Conservation (phyloP, 768 basidiomycete genomes). For the Basidioascus undulatus region DNA sequence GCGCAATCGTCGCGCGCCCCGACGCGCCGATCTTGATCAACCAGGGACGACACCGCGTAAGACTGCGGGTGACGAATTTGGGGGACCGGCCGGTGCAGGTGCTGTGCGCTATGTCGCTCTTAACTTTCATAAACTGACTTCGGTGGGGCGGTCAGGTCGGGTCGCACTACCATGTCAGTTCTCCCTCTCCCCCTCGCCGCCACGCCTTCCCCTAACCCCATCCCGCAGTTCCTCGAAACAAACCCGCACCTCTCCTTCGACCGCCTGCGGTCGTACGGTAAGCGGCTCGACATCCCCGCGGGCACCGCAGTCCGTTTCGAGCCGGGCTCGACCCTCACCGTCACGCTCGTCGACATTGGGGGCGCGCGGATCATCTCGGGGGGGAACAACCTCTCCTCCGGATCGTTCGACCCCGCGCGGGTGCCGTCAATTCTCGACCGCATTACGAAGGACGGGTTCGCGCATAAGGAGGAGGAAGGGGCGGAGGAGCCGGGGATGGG, state of each 20-base stretch:
- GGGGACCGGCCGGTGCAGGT: conserved; percentile 89
- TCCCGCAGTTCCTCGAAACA: conserved; percentile 78
- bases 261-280: conserved; percentile 52
- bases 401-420: conserved; percentile 19
- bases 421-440: conserved; percentile 9
- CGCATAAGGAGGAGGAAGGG: conserved; percentile 41
- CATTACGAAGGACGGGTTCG: conserved; percentile 39
- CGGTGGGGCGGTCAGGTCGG: conserved; percentile 45
- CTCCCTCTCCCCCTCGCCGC: too few relatives aligned
- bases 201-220: too few relatives aligned
- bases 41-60: conserved; percentile 39
- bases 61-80: conserved; percentile 57
- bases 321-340: conserved; percentile 67
- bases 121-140: neutral
- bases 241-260: conserved; percentile 65
- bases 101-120: neutral
- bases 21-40: conserved; percentile 47
- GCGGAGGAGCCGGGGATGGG: conserved; percentile 25
- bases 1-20: conserved; percentile 37
- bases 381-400: conserved; percentile 23
- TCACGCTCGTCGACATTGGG: conserved; percentile 53
- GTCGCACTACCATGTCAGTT: conserved; percentile 71
- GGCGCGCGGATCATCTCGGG: conserved; percentile 50
- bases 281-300: conserved; percentile 71
- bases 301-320: conserved; percentile 95